A percentile compares a stretch with the other conserved stretches of the same genome.
phyloP scores from a whole-genome alignment of 371 early-diverging fungal species.

The Syncephalis plumigaleata region DNA sequence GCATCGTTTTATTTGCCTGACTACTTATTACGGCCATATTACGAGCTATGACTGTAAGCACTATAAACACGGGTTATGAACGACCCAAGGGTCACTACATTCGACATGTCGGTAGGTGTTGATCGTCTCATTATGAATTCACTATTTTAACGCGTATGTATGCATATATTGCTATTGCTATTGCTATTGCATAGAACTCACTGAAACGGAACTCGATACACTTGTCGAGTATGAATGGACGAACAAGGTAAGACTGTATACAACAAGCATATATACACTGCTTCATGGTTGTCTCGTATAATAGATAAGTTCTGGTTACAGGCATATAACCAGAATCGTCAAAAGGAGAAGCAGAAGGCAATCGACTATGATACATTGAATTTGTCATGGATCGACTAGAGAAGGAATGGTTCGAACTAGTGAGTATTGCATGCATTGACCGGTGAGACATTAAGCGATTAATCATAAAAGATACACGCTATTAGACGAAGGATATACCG shows the following conservation, averaged over 20 bases:
- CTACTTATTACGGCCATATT: too few species aligned
- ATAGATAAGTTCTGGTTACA: slow-evolving; percentile 59
- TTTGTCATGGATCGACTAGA: slow-evolving; percentile 79
- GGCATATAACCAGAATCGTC: slow-evolving; percentile 42
- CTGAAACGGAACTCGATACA: slow-evolving; percentile 34
- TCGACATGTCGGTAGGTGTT: slow-evolving; percentile 22
- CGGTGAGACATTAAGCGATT: background rate
- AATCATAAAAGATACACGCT: background rate
- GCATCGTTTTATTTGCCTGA: too few species aligned
- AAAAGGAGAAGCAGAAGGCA: slow-evolving; percentile 26
- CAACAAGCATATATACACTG: background rate
- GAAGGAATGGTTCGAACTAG: slow-evolving; percentile 92
- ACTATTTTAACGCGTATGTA: background rate
- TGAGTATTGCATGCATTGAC: slow-evolving; percentile 12
- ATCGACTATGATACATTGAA: slow-evolving; percentile 52
- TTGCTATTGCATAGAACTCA: background rate
- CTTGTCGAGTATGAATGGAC: slow-evolving; percentile 95
- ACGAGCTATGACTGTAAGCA: too few species aligned
- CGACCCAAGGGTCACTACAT: slow-evolving; percentile 38
- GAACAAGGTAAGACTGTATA: slow-evolving; percentile 53
- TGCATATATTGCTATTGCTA: background rate
- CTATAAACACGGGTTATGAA: too few species aligned
- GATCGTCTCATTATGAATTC: background rate
- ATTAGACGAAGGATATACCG: slow-evolving; percentile 34
- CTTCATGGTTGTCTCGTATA: too few species aligned